A percentile compares a stretch with the other conserved stretches of the same genome.
Conservation (phyloP, 164 flowering plant genomes). For the Annona cherimola region DNA sequence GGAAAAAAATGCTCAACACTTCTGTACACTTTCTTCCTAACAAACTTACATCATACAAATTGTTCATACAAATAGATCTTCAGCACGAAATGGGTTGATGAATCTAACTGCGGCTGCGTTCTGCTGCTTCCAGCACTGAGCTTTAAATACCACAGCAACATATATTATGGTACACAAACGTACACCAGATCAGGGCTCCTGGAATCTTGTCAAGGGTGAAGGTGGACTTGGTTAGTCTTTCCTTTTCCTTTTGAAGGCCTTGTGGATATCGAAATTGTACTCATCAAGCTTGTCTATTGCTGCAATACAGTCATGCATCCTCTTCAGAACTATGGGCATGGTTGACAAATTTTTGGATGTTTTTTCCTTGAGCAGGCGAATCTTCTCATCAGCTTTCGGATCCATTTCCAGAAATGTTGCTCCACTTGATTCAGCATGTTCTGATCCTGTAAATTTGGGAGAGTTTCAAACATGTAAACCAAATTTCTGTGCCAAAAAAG, state of each 20-base stretch:
- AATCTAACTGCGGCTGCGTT: neutral
- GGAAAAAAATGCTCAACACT: neutral
- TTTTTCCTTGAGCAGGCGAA: slow-evolving; percentile 42
- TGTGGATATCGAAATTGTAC: slow-evolving; percentile 33
- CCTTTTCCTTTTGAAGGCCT: slow-evolving; percentile 60
- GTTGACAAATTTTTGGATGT: slow-evolving; percentile 44
- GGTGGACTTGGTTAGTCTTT: slow-evolving; percentile 21
- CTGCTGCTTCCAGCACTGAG: neutral
- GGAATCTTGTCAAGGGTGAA: neutral
- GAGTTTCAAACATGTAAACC: neutral
- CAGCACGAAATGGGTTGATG: neutral
- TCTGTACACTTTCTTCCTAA: neutral
- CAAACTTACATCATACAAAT: slow-evolving; percentile 1
- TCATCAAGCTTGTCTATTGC: slow-evolving; percentile 50
- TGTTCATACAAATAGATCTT: neutral
- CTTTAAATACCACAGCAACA: neutral
- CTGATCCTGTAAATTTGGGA: slow-evolving; percentile 15
- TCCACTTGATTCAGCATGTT: slow-evolving; percentile 6
- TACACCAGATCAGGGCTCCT: neutral
- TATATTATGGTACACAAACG: slow-evolving; percentile 1
- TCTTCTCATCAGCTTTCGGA: slow-evolving; percentile 29
- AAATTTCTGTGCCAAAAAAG: neutral
- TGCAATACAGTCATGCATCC: slow-evolving; percentile 57
- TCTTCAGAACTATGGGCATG: slow-evolving; percentile 43
- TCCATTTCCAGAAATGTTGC: slow-evolving; percentile 21